These are phyloP conservation scores for Neofusicoccum laricinum DNA, from an alignment of 2,329 filamentous ascomycete genomes.

Conservation along the genomic window DNA sequence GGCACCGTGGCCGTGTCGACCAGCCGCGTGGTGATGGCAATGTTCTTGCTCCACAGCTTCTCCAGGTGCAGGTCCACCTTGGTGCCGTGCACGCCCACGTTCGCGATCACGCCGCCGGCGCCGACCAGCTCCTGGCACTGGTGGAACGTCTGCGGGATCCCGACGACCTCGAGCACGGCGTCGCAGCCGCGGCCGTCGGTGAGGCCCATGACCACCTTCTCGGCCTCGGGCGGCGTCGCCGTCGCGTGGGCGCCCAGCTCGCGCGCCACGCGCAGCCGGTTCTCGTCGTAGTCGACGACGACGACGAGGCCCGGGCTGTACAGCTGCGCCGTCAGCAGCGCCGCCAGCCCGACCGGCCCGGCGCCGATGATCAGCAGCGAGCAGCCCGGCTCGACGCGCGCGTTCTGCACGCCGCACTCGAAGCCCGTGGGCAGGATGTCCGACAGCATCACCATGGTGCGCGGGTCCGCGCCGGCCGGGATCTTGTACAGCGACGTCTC, in stretches of 20 bases:
- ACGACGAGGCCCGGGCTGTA: slow-evolving; percentile 54
- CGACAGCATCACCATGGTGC: slow-evolving; percentile 49
- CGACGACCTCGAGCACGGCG: slow-evolving; percentile 58
- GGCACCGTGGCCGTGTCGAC: slow-evolving; percentile 50
- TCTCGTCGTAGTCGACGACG: slow-evolving; percentile 51
- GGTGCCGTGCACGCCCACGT: slow-evolving; percentile 58
- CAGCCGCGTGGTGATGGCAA: slow-evolving; percentile 48
- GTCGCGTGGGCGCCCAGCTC: slow-evolving; percentile 49
- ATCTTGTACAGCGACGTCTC: slow-evolving; percentile 48
- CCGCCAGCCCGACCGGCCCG: slow-evolving; percentile 56
- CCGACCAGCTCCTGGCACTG: slow-evolving; percentile 55
- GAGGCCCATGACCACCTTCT: slow-evolving; percentile 40
- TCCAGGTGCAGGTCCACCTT: slow-evolving; percentile 53
- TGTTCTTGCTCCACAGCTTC: slow-evolving; percentile 54
- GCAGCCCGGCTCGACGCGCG: slow-evolving; percentile 50
- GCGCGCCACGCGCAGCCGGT: slow-evolving; percentile 47
- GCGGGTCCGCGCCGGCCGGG: slow-evolving; percentile 42
- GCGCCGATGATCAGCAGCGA: slow-evolving; percentile 56
- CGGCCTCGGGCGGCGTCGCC: slow-evolving; percentile 29
- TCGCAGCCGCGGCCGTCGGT: slow-evolving; percentile 56
- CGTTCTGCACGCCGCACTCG: slow-evolving; percentile 54
- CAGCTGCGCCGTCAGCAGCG: slow-evolving; percentile 53
- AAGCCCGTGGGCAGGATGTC: slow-evolving; percentile 58
- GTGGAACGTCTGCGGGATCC: slow-evolving; percentile 52
- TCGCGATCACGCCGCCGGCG: slow-evolving; percentile 54